Base-by-base conservation (phyloP, 805 yeast genomes). In the Brettanomyces anomalus region DNA sequence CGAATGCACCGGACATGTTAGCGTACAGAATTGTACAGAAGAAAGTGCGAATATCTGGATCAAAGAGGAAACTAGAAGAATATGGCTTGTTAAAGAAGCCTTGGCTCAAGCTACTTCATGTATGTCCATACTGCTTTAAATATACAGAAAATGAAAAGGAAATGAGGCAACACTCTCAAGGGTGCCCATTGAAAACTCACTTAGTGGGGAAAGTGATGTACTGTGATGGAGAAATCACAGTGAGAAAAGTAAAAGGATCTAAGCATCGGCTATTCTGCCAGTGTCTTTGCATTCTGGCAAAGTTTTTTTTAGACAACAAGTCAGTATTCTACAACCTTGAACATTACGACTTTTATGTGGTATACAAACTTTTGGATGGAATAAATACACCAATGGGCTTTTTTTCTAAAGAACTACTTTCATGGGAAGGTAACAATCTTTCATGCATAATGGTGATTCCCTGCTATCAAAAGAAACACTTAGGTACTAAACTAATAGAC, bases 391-490 rank as follows among this genome's bases (percentile, higher is more conserved):
- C 90, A 2, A 80, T 89, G 81, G 98, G 97, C 1, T 93, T 87
- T 57, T 93, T 87, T 55, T 88, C 97, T 13, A 85, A 85, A 52
- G 98, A 93, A 55, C 65, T 82, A 36, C 65, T 83, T 0, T 80
- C 96, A 0, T 77, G 79, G 73, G 90, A 85, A 42, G 72, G 77
- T 41, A 85, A 89, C 58, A 93, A 90, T 56, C 66, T 93, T 33
- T 96, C 97, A 0, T 93, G 97, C 56, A 84, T 93, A 11, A 70
- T 93, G 49, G 78, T 87, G 3, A 85, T 93, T 47, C 98, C 98
- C 1, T 96, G 96, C 3, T 93, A 78, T 58, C 97, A 90, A 58
- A 69, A 86, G 45, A 71, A 73, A 34, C 81, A 77, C 6, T 59
- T 89, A 20, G 98, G 97, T 0, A 77, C 86, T 4, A 66, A 86